These are phyloP conservation scores for Melaleuca quinquenervia DNA, from an alignment of 345 rosid genomes.

Conservation along the genomic window DNA sequence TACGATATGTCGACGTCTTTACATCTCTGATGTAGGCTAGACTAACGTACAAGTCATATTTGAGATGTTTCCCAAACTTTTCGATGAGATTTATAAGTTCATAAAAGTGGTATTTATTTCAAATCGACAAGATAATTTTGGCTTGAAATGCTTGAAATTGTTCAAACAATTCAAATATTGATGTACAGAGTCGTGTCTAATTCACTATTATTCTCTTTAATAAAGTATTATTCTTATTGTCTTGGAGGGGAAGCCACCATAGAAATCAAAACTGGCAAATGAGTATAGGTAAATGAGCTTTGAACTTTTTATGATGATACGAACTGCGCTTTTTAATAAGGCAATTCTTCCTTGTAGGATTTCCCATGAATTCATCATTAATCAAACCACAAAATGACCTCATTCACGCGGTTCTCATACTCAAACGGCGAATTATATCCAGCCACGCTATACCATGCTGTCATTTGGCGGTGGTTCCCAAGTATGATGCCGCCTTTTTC, in stretches of 20 bases:
- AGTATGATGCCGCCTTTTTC: not conserved
- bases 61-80: not conserved
- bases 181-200: not conserved
- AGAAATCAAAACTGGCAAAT: not conserved
- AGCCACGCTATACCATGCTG: constrained; percentile 2
- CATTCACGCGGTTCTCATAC: constrained; percentile 5
- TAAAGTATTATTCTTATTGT: not conserved
- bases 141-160: not conserved
- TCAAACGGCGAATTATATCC: constrained; percentile 14
- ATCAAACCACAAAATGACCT: constrained; percentile 9
- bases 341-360: not conserved
- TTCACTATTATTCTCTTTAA: not conserved
- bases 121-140: not conserved
- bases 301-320: not conserved
- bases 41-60: too few species aligned
- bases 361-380: not conserved
- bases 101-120: not conserved
- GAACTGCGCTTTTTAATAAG: not conserved
- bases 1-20: not conserved
- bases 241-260: not conserved
- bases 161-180: not conserved
- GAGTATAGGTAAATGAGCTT: not conserved
- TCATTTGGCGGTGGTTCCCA: not conserved
- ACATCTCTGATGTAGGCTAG: too few species aligned
- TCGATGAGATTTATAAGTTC: not conserved